Percentiles rank a stretch among this genome's conserved stretches.
Evolutionary conservation across 2,329 filamentous ascomycete genomes (phyloP).

Genomic region (Daldinia sp.): DNA sequence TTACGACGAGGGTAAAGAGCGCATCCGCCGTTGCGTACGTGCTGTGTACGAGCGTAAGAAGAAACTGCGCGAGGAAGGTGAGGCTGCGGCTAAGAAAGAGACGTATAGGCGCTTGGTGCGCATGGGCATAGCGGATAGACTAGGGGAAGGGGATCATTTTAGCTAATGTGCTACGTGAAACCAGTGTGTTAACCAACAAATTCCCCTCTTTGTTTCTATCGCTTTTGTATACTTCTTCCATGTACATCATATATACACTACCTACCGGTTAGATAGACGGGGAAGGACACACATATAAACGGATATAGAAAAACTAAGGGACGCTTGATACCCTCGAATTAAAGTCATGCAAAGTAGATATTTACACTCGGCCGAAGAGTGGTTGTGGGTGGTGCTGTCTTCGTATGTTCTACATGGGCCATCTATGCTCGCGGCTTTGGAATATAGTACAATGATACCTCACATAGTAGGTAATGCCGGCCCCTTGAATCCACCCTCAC

Average conservation of each 20-base stretch:
- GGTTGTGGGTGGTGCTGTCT: constrained; percentile 28
- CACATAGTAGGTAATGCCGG: constrained; percentile 10
- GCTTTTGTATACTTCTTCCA: neutral
- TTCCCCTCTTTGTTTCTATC: neutral
- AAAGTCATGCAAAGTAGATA: constrained; percentile 26
- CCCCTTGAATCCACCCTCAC: constrained; percentile 24
- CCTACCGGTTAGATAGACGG: constrained; percentile 8
- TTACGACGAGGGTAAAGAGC: constrained; percentile 81
- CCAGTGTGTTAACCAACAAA: neutral
- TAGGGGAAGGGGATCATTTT: constrained; percentile 74
- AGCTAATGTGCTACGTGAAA: constrained; percentile 52
- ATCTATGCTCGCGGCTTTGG: constrained; percentile 21
- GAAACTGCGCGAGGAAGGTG: constrained; percentile 65
- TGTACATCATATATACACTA: constrained; percentile 20
- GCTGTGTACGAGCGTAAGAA: constrained; percentile 96
- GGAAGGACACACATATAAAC: neutral
- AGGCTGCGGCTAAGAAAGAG: constrained; percentile 52
- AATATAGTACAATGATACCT: constrained; percentile 38
- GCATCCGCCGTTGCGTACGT: constrained; percentile 78
- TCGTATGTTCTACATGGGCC: constrained; percentile 30
- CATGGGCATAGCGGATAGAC: constrained; percentile 60
- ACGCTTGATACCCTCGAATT: constrained; percentile 12
- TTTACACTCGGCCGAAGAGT: constrained; percentile 33
- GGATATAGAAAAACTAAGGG: constrained; percentile 6
- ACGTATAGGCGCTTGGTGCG: constrained; percentile 57